These are phyloP conservation scores for Lactarius trivialis DNA, from an alignment of 768 basidiomycete species.

Conservation along the genomic window DNA sequence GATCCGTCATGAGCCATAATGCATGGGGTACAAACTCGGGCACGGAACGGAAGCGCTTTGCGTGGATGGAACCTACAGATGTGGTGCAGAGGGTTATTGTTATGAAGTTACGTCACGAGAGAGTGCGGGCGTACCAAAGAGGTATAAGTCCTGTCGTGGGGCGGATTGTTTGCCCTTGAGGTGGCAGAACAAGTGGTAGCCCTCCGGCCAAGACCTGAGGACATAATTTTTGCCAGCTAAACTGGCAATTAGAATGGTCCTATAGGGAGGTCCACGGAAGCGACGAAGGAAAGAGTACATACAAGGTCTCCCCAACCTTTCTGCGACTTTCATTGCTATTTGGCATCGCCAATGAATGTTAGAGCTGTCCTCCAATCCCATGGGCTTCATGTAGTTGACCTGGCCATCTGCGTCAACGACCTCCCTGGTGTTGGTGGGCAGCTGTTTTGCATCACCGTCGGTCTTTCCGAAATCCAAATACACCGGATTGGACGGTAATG, in stretches of 20 bases:
- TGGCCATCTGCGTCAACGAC: constrained; percentile 52
- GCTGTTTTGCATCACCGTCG: constrained; percentile 48
- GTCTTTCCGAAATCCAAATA: constrained; percentile 55
- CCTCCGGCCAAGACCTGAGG: constrained; percentile 55
- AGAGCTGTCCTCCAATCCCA: constrained; percentile 45
- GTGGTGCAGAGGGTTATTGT: not conserved
- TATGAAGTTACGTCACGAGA: not conserved
- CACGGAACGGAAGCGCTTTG: constrained; percentile 65
- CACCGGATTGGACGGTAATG: constrained; percentile 45
- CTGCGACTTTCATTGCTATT: constrained; percentile 38
- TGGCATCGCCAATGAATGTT: constrained; percentile 48
- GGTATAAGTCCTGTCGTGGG: constrained; percentile 71
- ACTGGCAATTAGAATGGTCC: not conserved
- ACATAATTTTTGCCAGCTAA: constrained; percentile 51
- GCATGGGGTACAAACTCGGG: constrained; percentile 84
- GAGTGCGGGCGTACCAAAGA: constrained; percentile 47
- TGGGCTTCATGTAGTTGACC: constrained; percentile 64
- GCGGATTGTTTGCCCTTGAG: constrained; percentile 50
- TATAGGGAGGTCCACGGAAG: not conserved
- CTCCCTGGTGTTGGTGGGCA: constrained; percentile 53
- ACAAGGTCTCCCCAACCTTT: constrained; percentile 46
- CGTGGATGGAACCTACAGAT: constrained; percentile 35
- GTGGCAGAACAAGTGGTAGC: constrained; percentile 71
- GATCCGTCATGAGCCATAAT: constrained; percentile 64
- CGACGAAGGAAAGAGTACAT: constrained; percentile 22